Evolutionary conservation across 2,329 filamentous ascomycete genomes (phyloP), one percentile per base, ranked within the genome.

Genomic region (Sporothrix dimorphospora): DNA sequence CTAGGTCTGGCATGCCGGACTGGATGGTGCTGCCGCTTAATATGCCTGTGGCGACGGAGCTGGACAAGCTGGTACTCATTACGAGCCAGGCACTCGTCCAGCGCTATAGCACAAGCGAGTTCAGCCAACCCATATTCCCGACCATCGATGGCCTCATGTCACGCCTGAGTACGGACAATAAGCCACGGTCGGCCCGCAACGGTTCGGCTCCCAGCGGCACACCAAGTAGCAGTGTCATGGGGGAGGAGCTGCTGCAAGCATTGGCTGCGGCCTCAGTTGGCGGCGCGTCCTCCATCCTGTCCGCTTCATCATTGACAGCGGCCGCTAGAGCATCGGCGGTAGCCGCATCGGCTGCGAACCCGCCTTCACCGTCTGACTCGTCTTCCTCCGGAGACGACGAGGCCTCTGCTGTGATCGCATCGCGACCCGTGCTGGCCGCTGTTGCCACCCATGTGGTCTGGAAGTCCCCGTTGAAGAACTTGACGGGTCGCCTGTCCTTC

Each of bases 1-100:
- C 67, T 24, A 45, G 14, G 12, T 7, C 51, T 8, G 38, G 40
- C 3, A 40, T 72, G 53, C 70, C 70, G 12, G 65, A 72, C 30
- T 72, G 71, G 71, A 63, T 69, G 65, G 65, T 49, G 4, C 34
- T 63, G 34, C 71, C 71, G 24, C 71, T 72, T 16, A 72, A 69
- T 19, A 67, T 72, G 30, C 71, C 71, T 5, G 71, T 72, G 55
- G 53, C 65, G 4, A 72, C 71, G 4, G 65, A 69, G 24, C 42
- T 72, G 6, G 71, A 72, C 47, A 72, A 72, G 45, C 55, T 72
- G 16, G 55, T 72, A 5, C 66, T 72, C 34, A 65, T 72, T 34
- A 72, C 71, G 11, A 57, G 65, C 24, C 65, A 63, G 45, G 47
- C 53, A 19, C 71, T 69, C 14, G 71, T 63, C 14, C 59, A 72